Conservation (phyloP, 345 rosid genomes). For the Salix arbutifolia region DNA sequence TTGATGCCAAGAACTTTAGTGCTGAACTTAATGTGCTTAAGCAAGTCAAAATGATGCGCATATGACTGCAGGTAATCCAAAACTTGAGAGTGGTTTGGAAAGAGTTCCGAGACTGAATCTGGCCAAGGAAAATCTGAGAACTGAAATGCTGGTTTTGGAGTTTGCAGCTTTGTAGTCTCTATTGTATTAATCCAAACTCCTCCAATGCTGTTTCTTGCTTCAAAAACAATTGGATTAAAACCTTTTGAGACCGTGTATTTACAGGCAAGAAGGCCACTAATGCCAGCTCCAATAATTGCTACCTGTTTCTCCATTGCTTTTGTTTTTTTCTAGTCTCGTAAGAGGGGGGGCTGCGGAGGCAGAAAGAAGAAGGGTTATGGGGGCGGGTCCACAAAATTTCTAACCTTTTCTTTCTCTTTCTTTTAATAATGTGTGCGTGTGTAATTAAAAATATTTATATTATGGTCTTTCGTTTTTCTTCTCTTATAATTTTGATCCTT, state of each 20-base stretch:
- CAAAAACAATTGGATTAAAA: background rate
- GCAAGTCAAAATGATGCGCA: slow-evolving; percentile 31
- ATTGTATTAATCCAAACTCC: slow-evolving; percentile 13
- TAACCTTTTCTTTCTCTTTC: too few relatives aligned
- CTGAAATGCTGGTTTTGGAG: slow-evolving; percentile 11
- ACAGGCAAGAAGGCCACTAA: background rate
- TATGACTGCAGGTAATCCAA: slow-evolving; percentile 33
- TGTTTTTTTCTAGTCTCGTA: too few relatives aligned
- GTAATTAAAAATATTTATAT: too few relatives aligned
- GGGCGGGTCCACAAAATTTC: too few relatives aligned
- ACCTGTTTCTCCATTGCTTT: background rate
- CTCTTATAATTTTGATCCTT: too few relatives aligned
- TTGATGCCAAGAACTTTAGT: slow-evolving; percentile 28
- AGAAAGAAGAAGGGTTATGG: too few relatives aligned
- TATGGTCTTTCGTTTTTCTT: too few relatives aligned
- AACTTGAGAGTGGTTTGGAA: slow-evolving; percentile 28
- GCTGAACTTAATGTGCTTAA: slow-evolving; percentile 30
- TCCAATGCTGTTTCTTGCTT: slow-evolving; percentile 3
- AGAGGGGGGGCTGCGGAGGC: too few relatives aligned
- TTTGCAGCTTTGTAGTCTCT: background rate
- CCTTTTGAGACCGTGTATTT: background rate
- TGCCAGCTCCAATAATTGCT: background rate
- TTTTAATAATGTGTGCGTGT: too few relatives aligned
- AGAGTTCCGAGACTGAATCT: slow-evolving; percentile 17
- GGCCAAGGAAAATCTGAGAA: slow-evolving; percentile 55